These are phyloP conservation scores for Mycena citricolor DNA, from an alignment of 1,284 basidiomycete genomes.

Conservation along the genomic window DNA sequence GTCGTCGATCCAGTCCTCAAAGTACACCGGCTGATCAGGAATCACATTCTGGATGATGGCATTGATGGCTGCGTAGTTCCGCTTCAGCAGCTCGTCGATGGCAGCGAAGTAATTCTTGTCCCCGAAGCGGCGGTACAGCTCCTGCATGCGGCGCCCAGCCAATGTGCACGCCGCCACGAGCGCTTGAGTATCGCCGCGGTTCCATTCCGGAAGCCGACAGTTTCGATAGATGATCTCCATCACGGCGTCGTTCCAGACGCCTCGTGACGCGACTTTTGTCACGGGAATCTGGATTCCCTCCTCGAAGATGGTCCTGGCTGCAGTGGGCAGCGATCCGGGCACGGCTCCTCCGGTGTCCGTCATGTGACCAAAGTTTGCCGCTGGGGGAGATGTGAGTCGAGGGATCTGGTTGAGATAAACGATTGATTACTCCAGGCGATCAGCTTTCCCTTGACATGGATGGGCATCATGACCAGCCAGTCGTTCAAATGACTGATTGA, in stretches of 20 bases:
- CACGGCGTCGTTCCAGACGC: constrained; percentile 15
- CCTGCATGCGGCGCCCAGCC: constrained; percentile 13
- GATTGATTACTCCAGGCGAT: constrained; percentile 23
- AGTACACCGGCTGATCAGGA: constrained; percentile 15
- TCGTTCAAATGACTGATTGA: constrained; percentile 31
- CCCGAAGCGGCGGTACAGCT: constrained; percentile 16
- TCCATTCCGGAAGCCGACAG: constrained; percentile 15
- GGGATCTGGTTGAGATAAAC: neutral
- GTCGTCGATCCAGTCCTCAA: constrained; percentile 20
- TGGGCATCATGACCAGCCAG: constrained; percentile 29
- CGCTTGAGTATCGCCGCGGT: constrained; percentile 11
- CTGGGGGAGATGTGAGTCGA: constrained; percentile 3
- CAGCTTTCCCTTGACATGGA: constrained; percentile 25
- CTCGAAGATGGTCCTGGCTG: constrained; percentile 9
- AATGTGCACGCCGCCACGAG: constrained; percentile 17
- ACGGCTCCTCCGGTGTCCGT: constrained; percentile 16
- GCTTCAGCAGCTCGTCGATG: constrained; percentile 13
- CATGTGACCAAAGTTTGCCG: constrained; percentile 17
- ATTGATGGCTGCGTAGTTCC: constrained; percentile 12
- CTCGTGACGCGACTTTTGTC: constrained; percentile 9
- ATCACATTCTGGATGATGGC: constrained; percentile 13
- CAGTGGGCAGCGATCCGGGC: constrained; percentile 16
- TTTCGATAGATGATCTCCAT: constrained; percentile 18
- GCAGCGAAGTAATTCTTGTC: constrained; percentile 15
- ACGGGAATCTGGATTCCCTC: constrained; percentile 21